Conservation (phyloP, 2,329 filamentous ascomycete species). For the Fusarium austroafricanum region DNA sequence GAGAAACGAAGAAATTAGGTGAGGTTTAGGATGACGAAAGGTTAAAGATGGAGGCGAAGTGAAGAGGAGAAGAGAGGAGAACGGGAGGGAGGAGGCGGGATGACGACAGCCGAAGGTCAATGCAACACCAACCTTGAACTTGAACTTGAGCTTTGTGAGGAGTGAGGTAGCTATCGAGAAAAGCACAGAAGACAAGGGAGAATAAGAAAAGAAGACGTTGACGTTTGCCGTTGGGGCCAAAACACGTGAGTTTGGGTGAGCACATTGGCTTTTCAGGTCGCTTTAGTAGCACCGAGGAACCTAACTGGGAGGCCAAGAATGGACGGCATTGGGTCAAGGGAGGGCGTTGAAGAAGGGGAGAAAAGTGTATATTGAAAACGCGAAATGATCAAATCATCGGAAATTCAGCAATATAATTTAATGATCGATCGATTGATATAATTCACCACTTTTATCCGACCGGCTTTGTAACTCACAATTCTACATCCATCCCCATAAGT, state of each 20-base stretch:
- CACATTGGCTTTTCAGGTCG: constrained; percentile 16
- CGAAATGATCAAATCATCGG: not conserved
- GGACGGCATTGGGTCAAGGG: constrained; percentile 21
- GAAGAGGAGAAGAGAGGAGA: constrained; percentile 4
- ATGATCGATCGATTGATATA: not conserved
- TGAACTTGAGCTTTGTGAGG: not conserved
- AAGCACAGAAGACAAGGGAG: constrained; percentile 15
- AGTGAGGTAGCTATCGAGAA: not conserved
- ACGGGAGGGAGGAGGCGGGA: constrained; percentile 19
- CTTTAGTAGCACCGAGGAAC: constrained; percentile 6
- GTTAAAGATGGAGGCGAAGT: constrained; percentile 6
- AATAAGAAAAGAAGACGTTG: constrained; percentile 2
- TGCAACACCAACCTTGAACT: constrained; percentile 20
- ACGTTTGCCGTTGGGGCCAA: constrained; percentile 25
- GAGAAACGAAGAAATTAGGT: not conserved
- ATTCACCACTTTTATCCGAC: not conserved
- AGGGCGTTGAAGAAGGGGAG: not conserved
- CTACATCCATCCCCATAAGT: not conserved
- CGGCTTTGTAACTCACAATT: not conserved
- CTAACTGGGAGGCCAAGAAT: not conserved
- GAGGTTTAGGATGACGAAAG: constrained; percentile 18
- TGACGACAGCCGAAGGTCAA: constrained; percentile 24
- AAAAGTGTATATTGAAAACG: not conserved
- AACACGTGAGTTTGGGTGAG: constrained; percentile 31
- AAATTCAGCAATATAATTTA: not conserved